Evolutionary conservation across 2,329 filamentous ascomycete genomes (phyloP).

Genomic region (Cytospora piceae): DNA sequence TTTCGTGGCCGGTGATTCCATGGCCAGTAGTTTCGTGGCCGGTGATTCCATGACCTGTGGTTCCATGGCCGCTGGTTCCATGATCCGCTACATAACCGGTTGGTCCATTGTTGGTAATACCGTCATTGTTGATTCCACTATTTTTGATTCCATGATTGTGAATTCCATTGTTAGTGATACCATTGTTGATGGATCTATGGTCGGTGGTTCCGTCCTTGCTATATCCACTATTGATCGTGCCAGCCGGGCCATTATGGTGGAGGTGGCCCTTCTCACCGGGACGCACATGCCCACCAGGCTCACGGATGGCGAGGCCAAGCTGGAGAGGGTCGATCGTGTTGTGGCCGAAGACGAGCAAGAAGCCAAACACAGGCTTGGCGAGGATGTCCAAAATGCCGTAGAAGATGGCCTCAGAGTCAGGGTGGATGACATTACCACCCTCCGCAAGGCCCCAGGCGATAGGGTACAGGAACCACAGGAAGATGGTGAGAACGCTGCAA

Average conservation of each 20-base stretch:
- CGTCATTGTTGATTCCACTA: neutral
- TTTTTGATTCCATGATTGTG: neutral
- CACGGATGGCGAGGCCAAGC: constrained; percentile 54
- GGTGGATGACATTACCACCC: constrained; percentile 67
- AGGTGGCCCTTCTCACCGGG: constrained; percentile 12
- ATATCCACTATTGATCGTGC: neutral
- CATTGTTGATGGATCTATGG: neutral
- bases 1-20: too few relatives aligned
- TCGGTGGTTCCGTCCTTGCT: too few relatives aligned
- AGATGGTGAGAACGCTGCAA: constrained; percentile 61
- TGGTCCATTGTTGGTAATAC: too few relatives aligned
- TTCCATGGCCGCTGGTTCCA: too few relatives aligned
- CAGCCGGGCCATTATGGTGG: constrained; percentile 1
- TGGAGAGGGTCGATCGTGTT: constrained; percentile 61
- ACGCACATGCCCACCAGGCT: constrained; percentile 24
- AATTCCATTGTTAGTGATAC: neutral
- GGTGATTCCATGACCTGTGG: too few relatives aligned
- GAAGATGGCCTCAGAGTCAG: constrained; percentile 69
- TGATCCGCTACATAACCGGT: too few relatives aligned
- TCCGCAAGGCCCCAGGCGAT: constrained; percentile 66
- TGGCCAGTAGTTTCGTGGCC: too few relatives aligned
- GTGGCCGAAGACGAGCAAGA: constrained; percentile 64
- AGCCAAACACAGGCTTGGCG: constrained; percentile 66
- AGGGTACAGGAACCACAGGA: constrained; percentile 68
- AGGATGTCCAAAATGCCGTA: constrained; percentile 70